Conservation (phyloP, 495 filamentous ascomycete species). For the Cercophora samala region DNA sequence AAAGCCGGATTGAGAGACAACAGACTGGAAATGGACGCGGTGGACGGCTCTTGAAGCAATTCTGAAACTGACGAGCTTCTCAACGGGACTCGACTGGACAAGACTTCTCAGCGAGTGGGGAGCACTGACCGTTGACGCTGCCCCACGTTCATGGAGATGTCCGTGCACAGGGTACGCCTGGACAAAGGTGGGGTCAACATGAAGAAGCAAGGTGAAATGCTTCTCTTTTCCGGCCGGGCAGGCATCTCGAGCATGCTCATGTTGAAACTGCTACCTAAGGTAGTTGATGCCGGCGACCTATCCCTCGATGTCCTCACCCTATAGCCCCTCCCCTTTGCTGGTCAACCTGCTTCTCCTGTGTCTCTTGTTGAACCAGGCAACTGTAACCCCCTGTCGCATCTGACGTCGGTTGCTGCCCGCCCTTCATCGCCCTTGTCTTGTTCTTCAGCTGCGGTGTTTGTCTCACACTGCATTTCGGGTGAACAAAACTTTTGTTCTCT, state of each 20-base stretch:
- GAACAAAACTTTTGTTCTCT: not conserved
- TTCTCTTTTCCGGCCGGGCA: not conserved
- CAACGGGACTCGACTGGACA: slow-evolving; percentile 13
- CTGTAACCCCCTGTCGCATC: slow-evolving; percentile 19
- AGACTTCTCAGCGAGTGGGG: slow-evolving; percentile 26
- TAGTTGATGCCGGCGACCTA: not conserved
- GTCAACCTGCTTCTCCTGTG: not conserved
- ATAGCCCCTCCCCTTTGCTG: not conserved
- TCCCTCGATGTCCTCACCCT: not conserved
- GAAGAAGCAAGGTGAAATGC: not conserved
- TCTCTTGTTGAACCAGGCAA: not conserved
- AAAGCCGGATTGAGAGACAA: not conserved
- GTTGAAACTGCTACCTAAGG: too few species aligned
- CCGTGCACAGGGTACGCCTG: not conserved
- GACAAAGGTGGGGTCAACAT: not conserved
- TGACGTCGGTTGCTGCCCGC: slow-evolving; percentile 24
- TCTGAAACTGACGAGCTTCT: slow-evolving; percentile 30
- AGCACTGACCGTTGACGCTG: slow-evolving; percentile 16
- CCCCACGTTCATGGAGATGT: not conserved
- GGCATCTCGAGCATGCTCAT: not conserved
- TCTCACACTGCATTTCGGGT: not conserved
- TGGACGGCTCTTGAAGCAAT: slow-evolving; percentile 34
- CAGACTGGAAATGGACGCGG: slow-evolving; percentile 13
- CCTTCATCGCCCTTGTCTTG: not conserved
- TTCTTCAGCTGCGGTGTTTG: slow-evolving; percentile 5